Base-by-base conservation (phyloP, 805 yeast genomes). In the Cyberlindnera japonica region DNA sequence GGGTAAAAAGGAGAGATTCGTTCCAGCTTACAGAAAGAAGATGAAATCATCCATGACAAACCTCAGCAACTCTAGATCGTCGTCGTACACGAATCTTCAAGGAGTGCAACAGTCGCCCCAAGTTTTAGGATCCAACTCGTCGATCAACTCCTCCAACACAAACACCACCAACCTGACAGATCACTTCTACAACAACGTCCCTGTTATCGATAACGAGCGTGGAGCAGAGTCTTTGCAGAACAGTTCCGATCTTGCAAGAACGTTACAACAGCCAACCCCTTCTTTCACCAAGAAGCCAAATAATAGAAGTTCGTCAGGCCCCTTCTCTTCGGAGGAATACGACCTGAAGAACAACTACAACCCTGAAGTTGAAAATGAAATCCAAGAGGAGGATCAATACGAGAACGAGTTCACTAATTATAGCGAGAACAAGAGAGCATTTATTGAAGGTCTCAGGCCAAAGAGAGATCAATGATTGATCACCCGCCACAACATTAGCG, bases 331-430 rank as follows among this genome's bases (percentile, higher is more conserved):
- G 12, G 56, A 47, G 8, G 58, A 49, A 6, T 63, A 63, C 41
- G 54, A 52, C 21, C 37, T 63, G 40, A 62, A 61, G 42, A 62
- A 62, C 40, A 63, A 61, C 44, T 62, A 63, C 43, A 56, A 63
- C 27, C 43, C 54, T 11, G 47, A 44, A 6, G 59, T 60, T 30
- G 47, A 57, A 1, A 41, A 53, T 33, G 67, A 64, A 36, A 65
- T 67, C 13, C 58, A 59, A n/a, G 71, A 67, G 40, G 72, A 67
- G 41, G 72, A 67, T 46, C 71, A 66, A 42, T 68, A 68, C 41
- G 71, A 66, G 48, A 68, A 69, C 43, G 72, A 69, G 35, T 69
- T 68, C 37, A 68, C 77, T 1, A 71, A 70, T 46, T 71, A 72
- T 46, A 54, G 64, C 6, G 62, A 61, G 38, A 72, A 64, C 46